phyloP scores from a whole-genome alignment of 169 alveolate species.

The Eimeria maxima region DNA sequence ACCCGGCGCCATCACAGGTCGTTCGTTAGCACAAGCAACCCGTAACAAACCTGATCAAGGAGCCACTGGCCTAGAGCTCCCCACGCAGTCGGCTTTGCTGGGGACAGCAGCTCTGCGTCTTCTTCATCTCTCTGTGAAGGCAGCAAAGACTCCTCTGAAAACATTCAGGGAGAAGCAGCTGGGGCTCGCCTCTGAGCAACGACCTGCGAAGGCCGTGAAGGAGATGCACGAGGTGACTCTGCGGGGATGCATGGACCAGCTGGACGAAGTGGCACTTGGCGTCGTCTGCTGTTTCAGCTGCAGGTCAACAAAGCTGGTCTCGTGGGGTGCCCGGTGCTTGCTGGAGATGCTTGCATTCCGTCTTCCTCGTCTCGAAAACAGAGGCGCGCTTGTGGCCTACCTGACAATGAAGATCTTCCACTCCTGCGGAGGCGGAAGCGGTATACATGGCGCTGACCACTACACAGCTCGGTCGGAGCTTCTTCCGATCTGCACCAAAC shows the following conservation, averaged over 20 bases:
- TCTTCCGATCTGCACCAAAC: conserved; percentile 73
- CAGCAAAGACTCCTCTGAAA: conserved; percentile 29
- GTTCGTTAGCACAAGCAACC: conserved; percentile 77
- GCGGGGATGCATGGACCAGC: conserved; percentile 42
- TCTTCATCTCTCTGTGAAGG: conserved; percentile 40
- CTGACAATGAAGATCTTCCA: conserved; percentile 72
- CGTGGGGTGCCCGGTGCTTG: conserved; percentile 83
- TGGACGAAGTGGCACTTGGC: conserved; percentile 49
- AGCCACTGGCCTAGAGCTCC: conserved; percentile 63
- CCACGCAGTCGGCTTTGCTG: conserved; percentile 60
- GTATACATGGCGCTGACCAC: neutral
- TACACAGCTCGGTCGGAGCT: conserved; percentile 69
- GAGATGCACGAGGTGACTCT: neutral
- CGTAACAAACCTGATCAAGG: conserved; percentile 9
- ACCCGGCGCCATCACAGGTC: conserved; percentile 81
- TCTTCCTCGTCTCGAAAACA: conserved; percentile 47
- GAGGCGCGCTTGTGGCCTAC: conserved; percentile 76
- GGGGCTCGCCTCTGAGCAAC: neutral
- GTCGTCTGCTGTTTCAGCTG: conserved; percentile 77
- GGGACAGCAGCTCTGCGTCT: conserved; percentile 82
- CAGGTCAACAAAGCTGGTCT: conserved; percentile 57
- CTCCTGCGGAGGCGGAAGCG: conserved; percentile 49
- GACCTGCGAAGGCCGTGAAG: neutral
- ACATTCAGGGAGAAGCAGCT: conserved; percentile 7
- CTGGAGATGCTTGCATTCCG: conserved; percentile 62